Evolutionary conservation across 2,329 filamentous ascomycete species (phyloP), one percentile per base, ranked within the genome.

Genomic region (Magnaporthales sp.): DNA sequence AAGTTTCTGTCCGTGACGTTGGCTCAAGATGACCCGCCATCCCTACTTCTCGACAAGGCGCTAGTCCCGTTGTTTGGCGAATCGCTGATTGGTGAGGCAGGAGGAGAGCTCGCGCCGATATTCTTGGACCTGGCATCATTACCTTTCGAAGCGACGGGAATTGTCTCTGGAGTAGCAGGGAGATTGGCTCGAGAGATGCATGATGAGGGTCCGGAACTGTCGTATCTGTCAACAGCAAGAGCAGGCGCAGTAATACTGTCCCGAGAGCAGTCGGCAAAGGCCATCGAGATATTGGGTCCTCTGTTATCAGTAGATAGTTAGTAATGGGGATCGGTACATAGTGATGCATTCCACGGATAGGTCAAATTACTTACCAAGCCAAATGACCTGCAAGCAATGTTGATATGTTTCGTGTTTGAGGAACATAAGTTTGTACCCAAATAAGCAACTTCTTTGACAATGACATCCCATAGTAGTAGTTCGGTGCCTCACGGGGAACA

Each of bases 101-200:
- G 88, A 66, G 88, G 88, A 70, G 87, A 86, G 67, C 82, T 93
- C 38, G 87, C 96, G 1, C 93, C 95, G 1, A 95, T 99, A 71
- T 94, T 93, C 67, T 84, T 99, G 3, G 92, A 98, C 72, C 83
- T 99, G 29, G 87, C 86, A 24, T 87, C 87, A 58, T 80, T 98
- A 56, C 91, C 94, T 0, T 84, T 94, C 58, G 92, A 97, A 76
- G 93, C 92, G 8, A 96, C 93, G 0, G 94, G 94, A 26, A 97
- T 99, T 67, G 92, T 99, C 3, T 97, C 93, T 71, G 94, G 95
- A 30, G 92, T 99, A 2, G 93, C 94, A 0, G 92, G 93, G 29
- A 85, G 88, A 66, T 81, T 98, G 30, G 90, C 93, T 0, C 87
- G 91, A 64, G 91, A 91, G 62, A 89, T 92, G 76, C 78, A 82